Conservation (phyloP, 768 basidiomycete genomes). For the Neoboletus magnificus region DNA sequence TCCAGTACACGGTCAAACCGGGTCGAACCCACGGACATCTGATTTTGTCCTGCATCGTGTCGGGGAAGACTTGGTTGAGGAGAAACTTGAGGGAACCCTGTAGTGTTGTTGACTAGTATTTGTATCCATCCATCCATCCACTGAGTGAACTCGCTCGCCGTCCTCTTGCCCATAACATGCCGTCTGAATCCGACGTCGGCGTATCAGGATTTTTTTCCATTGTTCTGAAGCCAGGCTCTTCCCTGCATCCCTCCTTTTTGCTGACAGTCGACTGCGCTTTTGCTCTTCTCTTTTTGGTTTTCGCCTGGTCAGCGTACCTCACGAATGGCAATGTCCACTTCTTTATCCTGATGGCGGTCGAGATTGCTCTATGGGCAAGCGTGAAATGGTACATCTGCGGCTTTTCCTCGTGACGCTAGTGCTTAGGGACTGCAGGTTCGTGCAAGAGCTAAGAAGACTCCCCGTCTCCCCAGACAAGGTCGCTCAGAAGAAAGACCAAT, state of each 20-base stretch:
- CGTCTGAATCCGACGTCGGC: conserved; percentile 18
- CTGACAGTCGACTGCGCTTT: conserved; percentile 63
- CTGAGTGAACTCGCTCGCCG: background rate
- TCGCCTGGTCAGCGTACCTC: conserved; percentile 54
- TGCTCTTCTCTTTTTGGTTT: conserved; percentile 51
- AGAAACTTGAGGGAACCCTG: background rate
- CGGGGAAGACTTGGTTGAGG: background rate
- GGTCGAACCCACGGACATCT: background rate
- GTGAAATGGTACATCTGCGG: conserved; percentile 64
- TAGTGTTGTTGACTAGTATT: conserved; percentile 18
- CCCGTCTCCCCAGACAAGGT: conserved; percentile 19
- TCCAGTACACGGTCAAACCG: conserved; percentile 11
- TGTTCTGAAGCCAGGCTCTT: conserved; percentile 72
- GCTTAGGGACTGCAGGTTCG: conserved; percentile 47
- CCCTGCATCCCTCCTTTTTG: conserved; percentile 68
- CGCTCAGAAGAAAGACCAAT: conserved; percentile 26
- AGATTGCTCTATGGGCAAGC: conserved; percentile 69
- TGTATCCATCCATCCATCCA: background rate
- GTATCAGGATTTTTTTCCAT: conserved; percentile 43
- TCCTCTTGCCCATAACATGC: conserved; percentile 11
- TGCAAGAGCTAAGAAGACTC: conserved; percentile 54
- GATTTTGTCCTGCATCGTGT: conserved; percentile 14
- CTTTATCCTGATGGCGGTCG: conserved; percentile 61
- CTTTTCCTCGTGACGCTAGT: background rate
- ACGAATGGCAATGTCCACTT: conserved; percentile 69